Base-by-base conservation (phyloP, 2,329 filamentous ascomycete genomes). In the Phaeosphaeriaceae sp. region DNA sequence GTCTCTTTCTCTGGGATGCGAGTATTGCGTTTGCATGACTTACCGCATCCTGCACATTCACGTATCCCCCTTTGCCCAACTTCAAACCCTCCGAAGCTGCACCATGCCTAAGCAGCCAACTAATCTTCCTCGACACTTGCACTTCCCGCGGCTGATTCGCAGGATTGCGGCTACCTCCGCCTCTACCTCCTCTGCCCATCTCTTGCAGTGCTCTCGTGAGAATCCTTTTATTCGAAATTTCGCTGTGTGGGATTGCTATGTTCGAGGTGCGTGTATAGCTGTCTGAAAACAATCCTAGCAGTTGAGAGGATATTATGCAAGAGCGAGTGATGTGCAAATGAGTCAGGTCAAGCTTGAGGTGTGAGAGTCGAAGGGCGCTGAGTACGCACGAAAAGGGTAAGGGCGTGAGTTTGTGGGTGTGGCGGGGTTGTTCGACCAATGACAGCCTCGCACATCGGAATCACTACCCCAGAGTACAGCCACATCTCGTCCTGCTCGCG, bases 91-190 rank as follows among this genome's bases (percentile, higher is more conserved):
- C 87, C 54, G 83, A 81, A 58, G 82, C 80, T 0, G 88, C 88
- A 1, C 84, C 85, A 74, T 90, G 88, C 24, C 88, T 83, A 27
- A 90, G 79, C 1, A 89, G 75, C 75, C 81, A 83, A 59, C 79
- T 82, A n/a, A 85, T 65, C 42, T 81, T 80, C 64, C 81, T 81
- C 7, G 82, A 84, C 3, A 85, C 78, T 46, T 77, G 75, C 19
- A 81, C 78, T 24, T 81, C 75, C 31, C 81, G 69, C 1, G 80
- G 71, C 54, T 79, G 63, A 46, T 76, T 72, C n/a, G 67, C 72
- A 7, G 73, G 70, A 57, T 69, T 78, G 67, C 64, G 72, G 56
- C 76, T 74, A 2, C 75, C 75, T 54, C 75, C 68, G 50, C 74
- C 73, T 15, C 73, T 68, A 22, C 74, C 73, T 53, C 72, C 67